Evolutionary conservation across 2,329 filamentous ascomycete species (phyloP).

Genomic region (Clarireedia monteithiana): DNA sequence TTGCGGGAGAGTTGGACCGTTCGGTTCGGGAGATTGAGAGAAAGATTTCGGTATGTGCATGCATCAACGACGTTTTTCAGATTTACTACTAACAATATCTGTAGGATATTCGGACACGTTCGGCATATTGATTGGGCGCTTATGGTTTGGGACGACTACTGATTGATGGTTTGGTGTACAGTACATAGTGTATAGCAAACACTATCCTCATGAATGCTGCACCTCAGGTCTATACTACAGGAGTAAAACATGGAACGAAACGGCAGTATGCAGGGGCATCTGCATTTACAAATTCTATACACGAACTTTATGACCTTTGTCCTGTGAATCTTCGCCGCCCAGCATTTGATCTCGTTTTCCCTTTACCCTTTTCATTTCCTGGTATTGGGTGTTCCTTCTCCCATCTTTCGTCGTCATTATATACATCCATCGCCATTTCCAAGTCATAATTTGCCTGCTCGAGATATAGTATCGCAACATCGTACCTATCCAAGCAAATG

Average conservation of each 20-base stretch:
- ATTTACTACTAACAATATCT: slow-evolving; percentile 15
- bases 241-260: background rate
- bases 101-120: slow-evolving; percentile 49
- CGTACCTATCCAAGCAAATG: slow-evolving; percentile 41
- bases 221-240: background rate
- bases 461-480: slow-evolving; percentile 68
- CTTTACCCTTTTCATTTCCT: slow-evolving; percentile 37
- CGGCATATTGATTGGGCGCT: slow-evolving; percentile 37
- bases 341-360: slow-evolving; percentile 29
- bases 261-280: background rate
- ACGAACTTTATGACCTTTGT: slow-evolving; percentile 14
- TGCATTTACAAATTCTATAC: background rate
- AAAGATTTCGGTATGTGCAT: slow-evolving; percentile 65
- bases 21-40: slow-evolving; percentile 90
- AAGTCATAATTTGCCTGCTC: slow-evolving; percentile 62
- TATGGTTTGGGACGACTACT: background rate
- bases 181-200: background rate
- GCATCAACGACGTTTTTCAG: background rate
- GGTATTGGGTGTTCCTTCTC: slow-evolving; percentile 59
- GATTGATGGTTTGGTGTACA: background rate
- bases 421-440: slow-evolving; percentile 53
- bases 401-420: slow-evolving; percentile 67
- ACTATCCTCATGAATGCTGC: background rate
- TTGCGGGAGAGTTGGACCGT: slow-evolving; percentile 86
- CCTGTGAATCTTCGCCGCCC: slow-evolving; percentile 26